Evolutionary conservation across 306 rosid species (phyloP).

Genomic region (Inga oerstediana): DNA sequence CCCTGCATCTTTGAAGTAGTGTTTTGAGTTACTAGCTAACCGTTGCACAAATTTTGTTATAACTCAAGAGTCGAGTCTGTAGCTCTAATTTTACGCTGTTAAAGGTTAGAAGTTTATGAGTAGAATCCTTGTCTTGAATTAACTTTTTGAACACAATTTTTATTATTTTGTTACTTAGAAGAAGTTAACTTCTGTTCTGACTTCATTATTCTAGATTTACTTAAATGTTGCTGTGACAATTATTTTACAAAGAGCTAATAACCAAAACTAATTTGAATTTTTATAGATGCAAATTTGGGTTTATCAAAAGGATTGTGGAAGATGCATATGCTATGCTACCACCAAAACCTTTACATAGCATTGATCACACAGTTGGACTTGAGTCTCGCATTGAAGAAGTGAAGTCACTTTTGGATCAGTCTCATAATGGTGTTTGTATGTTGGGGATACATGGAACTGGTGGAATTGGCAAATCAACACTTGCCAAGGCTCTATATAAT

Average conservation of each 20-base stretch:
- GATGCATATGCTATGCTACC: background rate
- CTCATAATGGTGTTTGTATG: background rate
- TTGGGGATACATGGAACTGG: background rate
- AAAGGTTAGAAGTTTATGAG: background rate
- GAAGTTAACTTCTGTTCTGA: too few relatives aligned
- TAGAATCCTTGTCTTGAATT: background rate
- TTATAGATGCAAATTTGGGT: background rate
- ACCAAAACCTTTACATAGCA: background rate
- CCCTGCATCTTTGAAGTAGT: background rate
- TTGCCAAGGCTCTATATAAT: background rate
- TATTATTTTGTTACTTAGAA: too few relatives aligned
- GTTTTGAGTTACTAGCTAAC: background rate
- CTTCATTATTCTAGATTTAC: too few relatives aligned
- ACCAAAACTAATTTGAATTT: background rate
- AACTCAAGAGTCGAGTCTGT: background rate
- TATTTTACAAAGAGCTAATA: too few relatives aligned
- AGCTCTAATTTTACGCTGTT: background rate
- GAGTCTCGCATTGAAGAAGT: background rate
- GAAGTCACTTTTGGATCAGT: background rate
- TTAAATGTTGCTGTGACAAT: background rate
- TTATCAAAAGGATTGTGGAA: background rate
- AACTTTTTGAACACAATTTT: background rate
- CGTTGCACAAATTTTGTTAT: background rate
- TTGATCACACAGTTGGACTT: background rate
- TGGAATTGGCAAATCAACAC: background rate